These are phyloP conservation scores for Blattamonas nauphoetae DNA, from an alignment of 78 protist genomes.

Conservation along the genomic window DNA sequence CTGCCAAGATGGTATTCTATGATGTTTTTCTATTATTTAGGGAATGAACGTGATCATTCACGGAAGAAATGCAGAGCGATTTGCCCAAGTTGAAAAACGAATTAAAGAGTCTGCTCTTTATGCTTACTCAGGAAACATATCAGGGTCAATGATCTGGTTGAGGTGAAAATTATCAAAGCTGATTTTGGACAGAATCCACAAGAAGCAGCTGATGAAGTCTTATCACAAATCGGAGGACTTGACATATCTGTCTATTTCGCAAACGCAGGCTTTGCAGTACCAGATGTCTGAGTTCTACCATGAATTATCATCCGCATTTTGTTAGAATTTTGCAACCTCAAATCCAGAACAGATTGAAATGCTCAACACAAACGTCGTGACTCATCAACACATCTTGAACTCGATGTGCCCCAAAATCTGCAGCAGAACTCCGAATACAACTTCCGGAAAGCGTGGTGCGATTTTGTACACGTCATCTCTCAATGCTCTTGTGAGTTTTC, in stretches of 20 bases:
- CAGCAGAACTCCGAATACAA: background rate
- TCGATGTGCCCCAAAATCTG: background rate
- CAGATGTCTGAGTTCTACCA: no score
- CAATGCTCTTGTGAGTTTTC: background rate
- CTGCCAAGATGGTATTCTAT: background rate
- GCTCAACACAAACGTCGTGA: background rate
- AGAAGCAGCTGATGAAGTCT: background rate
- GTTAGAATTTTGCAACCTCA: background rate
- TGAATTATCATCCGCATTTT: no score
- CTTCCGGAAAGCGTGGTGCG: background rate
- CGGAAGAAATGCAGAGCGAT: background rate
- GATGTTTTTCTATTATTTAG: background rate
- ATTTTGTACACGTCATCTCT: background rate
- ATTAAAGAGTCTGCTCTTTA: no score
- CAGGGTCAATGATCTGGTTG: no score
- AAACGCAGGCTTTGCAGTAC: background rate
- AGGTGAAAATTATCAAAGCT: background rate
- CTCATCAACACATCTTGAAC: background rate
- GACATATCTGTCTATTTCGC: background rate
- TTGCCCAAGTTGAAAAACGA: background rate
- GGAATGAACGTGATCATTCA: background rate
- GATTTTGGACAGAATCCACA: background rate
- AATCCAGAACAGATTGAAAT: background rate
- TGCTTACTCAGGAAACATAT: no score
- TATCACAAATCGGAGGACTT: background rate